Conservation (phyloP, 148 eudicot genomes). For the Tetragonia tetragonoides region DNA sequence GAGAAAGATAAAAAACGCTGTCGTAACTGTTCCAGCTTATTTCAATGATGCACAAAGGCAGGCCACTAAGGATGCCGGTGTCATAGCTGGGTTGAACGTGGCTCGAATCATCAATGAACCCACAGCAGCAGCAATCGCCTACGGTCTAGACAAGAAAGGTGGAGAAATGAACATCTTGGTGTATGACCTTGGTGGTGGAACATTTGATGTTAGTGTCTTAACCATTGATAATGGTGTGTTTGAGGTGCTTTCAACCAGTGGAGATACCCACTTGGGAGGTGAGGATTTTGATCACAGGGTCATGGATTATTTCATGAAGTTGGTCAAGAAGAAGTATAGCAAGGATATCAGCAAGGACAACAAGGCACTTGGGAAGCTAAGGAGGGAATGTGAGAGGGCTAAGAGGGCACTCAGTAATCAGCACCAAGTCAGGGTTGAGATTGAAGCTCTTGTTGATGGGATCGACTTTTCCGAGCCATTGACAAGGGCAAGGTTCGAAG, state of each 20-base stretch:
- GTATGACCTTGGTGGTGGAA: constrained; percentile 57
- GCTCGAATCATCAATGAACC: constrained; percentile 51
- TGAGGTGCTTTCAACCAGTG: constrained; percentile 54
- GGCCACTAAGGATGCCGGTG: constrained; percentile 54
- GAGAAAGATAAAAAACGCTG: constrained; percentile 40
- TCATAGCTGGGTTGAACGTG: constrained; percentile 46
- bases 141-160: constrained; percentile 45
- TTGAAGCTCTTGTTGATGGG: constrained; percentile 41
- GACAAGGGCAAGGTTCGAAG: constrained; percentile 51
- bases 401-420: constrained; percentile 53
- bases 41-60: constrained; percentile 56
- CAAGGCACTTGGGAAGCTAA: constrained; percentile 44
- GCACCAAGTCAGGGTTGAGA: constrained; percentile 48
- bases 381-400: constrained; percentile 50
- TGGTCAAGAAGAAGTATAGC: constrained; percentile 44
- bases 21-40: constrained; percentile 55
- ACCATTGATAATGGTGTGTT: constrained; percentile 48
- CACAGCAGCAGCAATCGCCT: constrained; percentile 51
- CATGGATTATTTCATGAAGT: constrained; percentile 53
- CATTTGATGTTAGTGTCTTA: constrained; percentile 47
- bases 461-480: constrained; percentile 49
- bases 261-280: constrained; percentile 58
- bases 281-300: constrained; percentile 53
- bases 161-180: constrained; percentile 45
- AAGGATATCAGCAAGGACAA: constrained; percentile 52